Percentiles rank a stretch among this genome's conserved stretches.
These are phyloP conservation scores for Phytomonas serpens DNA, from an alignment of 208 protist species.

Conservation along the genomic window DNA sequence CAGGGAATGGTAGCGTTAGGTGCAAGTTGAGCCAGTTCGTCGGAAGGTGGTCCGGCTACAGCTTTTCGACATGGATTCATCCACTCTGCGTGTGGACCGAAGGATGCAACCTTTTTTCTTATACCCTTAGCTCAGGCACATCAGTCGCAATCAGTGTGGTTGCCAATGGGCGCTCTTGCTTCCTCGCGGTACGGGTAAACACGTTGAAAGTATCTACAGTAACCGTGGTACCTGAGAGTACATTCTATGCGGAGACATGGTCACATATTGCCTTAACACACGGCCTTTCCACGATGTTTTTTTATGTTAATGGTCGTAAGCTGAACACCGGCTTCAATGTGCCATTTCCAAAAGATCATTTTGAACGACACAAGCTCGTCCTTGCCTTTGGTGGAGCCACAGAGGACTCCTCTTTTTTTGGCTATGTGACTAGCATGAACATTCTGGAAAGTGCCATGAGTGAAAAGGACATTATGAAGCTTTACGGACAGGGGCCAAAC, in stretches of 20 bases:
- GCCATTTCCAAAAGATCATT: constrained; percentile 49
- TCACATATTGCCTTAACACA: constrained; percentile 74
- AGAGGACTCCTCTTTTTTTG: constrained; percentile 56
- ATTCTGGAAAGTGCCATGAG: constrained; percentile 43
- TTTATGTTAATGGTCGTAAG: constrained; percentile 67
- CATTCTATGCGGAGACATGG: constrained; percentile 56
- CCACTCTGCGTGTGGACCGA: constrained; percentile 70
- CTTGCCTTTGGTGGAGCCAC: constrained; percentile 53
- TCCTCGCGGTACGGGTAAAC: constrained; percentile 40
- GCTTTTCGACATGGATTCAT: constrained; percentile 69
- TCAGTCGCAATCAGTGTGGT: constrained; percentile 43
- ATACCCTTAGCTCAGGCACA: constrained; percentile 32
- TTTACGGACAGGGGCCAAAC: constrained; percentile 41
- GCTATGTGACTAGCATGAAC: constrained; percentile 58
- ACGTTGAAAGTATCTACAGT: constrained; percentile 16
- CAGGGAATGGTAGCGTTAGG: constrained; percentile 49
- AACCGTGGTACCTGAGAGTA: constrained; percentile 30
- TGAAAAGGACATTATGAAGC: constrained; percentile 45
- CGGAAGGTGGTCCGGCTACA: constrained; percentile 58
- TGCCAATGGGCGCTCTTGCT: constrained; percentile 63
- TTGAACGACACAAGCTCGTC: constrained; percentile 33
- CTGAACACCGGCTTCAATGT: constrained; percentile 25
- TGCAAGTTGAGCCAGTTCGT: constrained; percentile 30
- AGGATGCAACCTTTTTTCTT: constrained; percentile 70
- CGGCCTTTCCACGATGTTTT: constrained; percentile 28